phyloP scores from a whole-genome alignment of 768 basidiomycete species.

The Hygrocybe punicea region DNA sequence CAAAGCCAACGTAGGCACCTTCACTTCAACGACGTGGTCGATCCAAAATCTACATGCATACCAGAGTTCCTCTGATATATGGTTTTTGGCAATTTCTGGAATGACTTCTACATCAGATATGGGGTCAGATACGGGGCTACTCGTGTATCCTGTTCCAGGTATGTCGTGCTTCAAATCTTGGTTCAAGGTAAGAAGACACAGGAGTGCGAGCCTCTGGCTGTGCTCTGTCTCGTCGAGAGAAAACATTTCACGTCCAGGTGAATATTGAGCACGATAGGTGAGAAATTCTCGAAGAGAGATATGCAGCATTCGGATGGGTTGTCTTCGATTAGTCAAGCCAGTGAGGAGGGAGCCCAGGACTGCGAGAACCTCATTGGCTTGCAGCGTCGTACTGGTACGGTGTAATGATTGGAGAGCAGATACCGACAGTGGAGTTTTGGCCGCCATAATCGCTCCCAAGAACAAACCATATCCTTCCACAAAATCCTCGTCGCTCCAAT shows the following conservation, averaged over 20 bases:
- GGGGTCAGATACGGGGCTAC: no score
- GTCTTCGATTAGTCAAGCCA: neutral
- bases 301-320: neutral
- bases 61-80: neutral
- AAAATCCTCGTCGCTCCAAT: conserved; percentile 3
- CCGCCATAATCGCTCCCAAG: conserved; percentile 2
- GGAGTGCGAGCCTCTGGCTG: neutral
- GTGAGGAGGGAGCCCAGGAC: neutral
- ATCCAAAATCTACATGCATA: conserved; percentile 10
- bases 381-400: neutral
- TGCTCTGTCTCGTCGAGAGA: neutral
- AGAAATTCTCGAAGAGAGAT: neutral
- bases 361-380: neutral
- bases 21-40: conserved; percentile 4
- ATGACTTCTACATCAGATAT: neutral
- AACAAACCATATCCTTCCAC: conserved; percentile 4
- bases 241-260: neutral
- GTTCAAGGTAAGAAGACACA: neutral
- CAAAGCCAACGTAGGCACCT: neutral
- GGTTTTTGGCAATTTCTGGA: neutral
- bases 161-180: neutral
- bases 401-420: neutral
- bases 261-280: neutral
- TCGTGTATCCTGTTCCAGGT: neutral
- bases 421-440: conserved; percentile 6